Base-by-base conservation (phyloP, 2,329 filamentous ascomycete genomes). In the Alternaria viburni region DNA sequence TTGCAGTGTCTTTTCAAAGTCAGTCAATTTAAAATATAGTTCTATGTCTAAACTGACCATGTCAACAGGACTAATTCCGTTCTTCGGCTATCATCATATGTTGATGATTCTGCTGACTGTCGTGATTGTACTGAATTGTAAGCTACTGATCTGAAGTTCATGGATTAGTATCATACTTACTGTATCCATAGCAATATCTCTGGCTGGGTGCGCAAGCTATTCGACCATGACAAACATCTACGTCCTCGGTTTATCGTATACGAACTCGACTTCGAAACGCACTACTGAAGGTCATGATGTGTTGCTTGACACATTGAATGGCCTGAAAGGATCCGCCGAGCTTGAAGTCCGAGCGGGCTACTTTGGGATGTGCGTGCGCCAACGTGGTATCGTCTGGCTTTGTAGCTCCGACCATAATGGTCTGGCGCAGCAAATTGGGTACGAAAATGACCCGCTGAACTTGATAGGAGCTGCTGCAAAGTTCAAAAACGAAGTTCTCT, bases 311-410 rank as follows among this genome's bases (percentile, higher is more conserved):
- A 5, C 32, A 55, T 93, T 97, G 69, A 86, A 89, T 66, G 93
- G 93, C 79, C 93, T 97, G 66, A 93, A 95, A 57, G 92, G 92
- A 51, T 83, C 86, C 69, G 92, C 94, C 15, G 86, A 88, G 59
- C 84, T 97, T 36, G 92, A 96, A 81, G 93, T 94, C 30, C 89
- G 94, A 57, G 93, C 97, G 25, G 94, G 94, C 69, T 97, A 96
- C 83, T 97, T 97, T 75, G 94, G 94, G 69, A 95, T 97, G 79
- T 98, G 94, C 81, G 88, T 97, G 78, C 94, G 92, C 80, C 90
- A 92, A 1, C 92, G 96, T 76, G 91, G 91, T 64, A 93, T 93
- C 68, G 89, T 90, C 10, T 97, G 93, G 87, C 86, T 97, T 61
- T 98, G 94, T 86, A 95, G 91, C 79, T 94, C 96, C 84, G 97